These are phyloP conservation scores for Pilasporangium apinafurcum DNA, from an alignment of 352 stramenopile genomes.

Conservation along the genomic window DNA sequence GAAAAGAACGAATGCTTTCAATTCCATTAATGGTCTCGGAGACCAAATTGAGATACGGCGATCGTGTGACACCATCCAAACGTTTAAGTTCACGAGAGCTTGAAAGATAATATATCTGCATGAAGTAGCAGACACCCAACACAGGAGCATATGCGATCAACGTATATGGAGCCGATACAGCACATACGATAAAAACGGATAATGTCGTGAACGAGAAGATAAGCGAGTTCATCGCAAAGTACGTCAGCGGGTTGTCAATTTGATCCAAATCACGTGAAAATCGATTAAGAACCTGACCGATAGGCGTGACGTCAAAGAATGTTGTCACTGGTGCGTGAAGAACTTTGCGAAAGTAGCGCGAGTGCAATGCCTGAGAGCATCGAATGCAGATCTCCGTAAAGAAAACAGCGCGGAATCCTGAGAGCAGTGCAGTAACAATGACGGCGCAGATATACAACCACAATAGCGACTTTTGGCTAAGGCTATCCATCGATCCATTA, in stretches of 20 bases:
- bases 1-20: constrained; percentile 71
- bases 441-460: constrained; percentile 11
- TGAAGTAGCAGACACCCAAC: constrained; percentile 2
- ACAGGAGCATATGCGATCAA: constrained; percentile 27
- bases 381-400: constrained; percentile 6
- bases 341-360: constrained; percentile 7
- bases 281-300: constrained; percentile 16
- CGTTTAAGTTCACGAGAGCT: constrained; percentile 78
- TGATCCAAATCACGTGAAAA: constrained; percentile 18
- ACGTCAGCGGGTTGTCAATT: constrained; percentile 10
- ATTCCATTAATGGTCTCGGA: constrained; percentile 87
- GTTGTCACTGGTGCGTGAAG: constrained; percentile 14
- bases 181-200: constrained; percentile 17
- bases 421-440: constrained; percentile 15
- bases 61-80: constrained; percentile 73
- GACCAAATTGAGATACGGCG: constrained; percentile 86
- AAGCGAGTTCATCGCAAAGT: constrained; percentile 10
- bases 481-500: constrained; percentile 6
- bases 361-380: background rate
- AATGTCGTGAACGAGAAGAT: constrained; percentile 8
- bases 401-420: constrained; percentile 5
- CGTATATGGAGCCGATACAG: constrained; percentile 9
- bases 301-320: constrained; percentile 22
- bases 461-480: constrained; percentile 5
- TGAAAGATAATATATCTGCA: constrained; percentile 64